Evolutionary conservation across 2,329 filamentous ascomycete species (phyloP), one percentile per base, ranked within the genome.

Genomic region (Hymenoscyphus repandus): DNA sequence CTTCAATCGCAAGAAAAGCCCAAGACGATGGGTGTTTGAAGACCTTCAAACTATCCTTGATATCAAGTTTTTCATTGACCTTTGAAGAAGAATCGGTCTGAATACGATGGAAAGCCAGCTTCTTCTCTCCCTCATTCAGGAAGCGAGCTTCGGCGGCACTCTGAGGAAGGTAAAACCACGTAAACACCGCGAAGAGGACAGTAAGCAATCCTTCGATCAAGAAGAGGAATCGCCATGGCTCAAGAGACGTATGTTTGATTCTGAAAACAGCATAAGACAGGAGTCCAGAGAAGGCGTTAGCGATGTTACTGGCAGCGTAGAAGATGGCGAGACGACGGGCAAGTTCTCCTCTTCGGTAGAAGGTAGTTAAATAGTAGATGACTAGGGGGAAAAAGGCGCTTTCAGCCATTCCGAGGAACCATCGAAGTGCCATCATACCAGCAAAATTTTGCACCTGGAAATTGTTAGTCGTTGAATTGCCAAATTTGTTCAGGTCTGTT

Each of bases 271-370:
- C 66, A 33, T 59, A 58, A 3, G 62, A 61, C 7, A 66, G 50
- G 7, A 66, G 58, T 20, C 66, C 64, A 0, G 76, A 76, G 59
- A 85, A 86, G 2, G 82, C 83, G 51, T 80, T 82, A 18, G 87
- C 86, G 52, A 91, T 86, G 61, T 85, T 87, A 20, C 79, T 83
- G 0, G 86, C 86, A 0, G 86, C 87, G 59, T 90, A 91, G 70
- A 90, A 90, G 52, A 89, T 70, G 33, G 85, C 85, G 1, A 89
- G 72, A 2, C 86, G 79, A 7, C 85, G 74, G 5, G 85, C 85
- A 2, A 90, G 75, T 64, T 90, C 86, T 31, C 80, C 81, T 48
- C 86, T 77, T 13, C 83, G 78, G 65, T 90, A 90, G 66, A 89
- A 89, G 2, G 75, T 80, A 1, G 78, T 80, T 45, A 77, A 69